phyloP scores from a whole-genome alignment of 2,329 filamentous ascomycete genomes.

The Harringtonia aguacate region DNA sequence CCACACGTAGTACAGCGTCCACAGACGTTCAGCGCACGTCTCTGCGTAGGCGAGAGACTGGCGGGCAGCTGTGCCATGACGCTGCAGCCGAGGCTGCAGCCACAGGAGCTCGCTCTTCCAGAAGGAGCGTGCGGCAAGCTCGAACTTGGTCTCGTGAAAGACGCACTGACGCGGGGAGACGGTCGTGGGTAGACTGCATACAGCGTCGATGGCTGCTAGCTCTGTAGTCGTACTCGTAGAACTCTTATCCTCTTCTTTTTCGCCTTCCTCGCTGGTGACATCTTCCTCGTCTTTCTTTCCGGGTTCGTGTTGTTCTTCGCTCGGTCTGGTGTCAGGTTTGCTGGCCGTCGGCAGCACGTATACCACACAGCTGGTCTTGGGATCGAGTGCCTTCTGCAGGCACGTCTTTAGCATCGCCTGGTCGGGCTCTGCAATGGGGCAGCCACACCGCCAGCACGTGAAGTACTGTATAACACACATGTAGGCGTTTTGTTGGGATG shows the following conservation, averaged over 20 bases:
- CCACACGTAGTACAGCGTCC: constrained; percentile 8
- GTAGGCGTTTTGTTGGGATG: not conserved
- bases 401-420: constrained; percentile 2
- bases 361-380: not conserved
- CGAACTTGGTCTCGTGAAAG: constrained; percentile 5
- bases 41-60: not conserved
- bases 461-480: constrained; percentile 6
- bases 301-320: not conserved
- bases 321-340: not conserved
- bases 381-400: not conserved
- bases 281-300: not conserved
- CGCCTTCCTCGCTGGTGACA: constrained; percentile 11
- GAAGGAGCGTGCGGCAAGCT: not conserved
- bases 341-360: not conserved
- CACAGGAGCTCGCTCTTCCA: constrained; percentile 10
- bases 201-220: not conserved
- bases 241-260: not conserved
- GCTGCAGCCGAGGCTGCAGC: constrained; percentile 2
- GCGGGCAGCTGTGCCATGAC: not conserved
- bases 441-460: constrained; percentile 6
- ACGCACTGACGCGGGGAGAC: constrained; percentile 6
- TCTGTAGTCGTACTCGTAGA: not conserved
- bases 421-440: not conserved
- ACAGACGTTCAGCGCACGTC: constrained; percentile 3
- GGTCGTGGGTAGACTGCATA: not conserved